Base-by-base conservation (phyloP, 371 early-diverging fungal genomes). In the Mortierella sp. region DNA sequence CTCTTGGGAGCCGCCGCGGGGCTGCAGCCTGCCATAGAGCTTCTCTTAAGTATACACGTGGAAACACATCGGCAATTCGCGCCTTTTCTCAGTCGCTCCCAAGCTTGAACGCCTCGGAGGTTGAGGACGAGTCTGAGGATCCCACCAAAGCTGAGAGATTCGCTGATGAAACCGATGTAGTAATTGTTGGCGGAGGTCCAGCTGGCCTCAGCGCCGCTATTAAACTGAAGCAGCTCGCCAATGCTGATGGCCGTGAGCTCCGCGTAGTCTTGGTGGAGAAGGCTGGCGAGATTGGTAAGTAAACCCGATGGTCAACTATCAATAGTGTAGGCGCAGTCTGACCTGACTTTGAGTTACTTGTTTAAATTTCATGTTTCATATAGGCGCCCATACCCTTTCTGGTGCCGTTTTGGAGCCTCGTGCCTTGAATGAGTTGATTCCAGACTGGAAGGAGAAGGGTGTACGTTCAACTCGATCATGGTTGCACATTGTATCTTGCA, bases 181-280 rank as follows among this genome's bases (percentile, higher is more conserved):
- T 96, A 39, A 97, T 99, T 73, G 95, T 99, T 32, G 99, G 99
- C 45, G 98, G 92, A 66, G 99, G 99, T 0, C 99, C 99, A 24
- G 90, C 98, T 28, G 98, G 98, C 35, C 86, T 99, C 54, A 87
- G 96, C 26, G 99, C 99, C 26, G 98, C 98, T 30, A 99, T 99
- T 85, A 91, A 94, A 43, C 70, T 98, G 52, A 95, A 94, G 86
- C 98, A 99, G 87, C 89, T 93, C 30, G 97, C 97, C 40, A 90
- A 89, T 40, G 93, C 90, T 52, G 90, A 94, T 65, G 95, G 92
- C 65, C 93, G 92, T 83, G 98, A 98, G 62, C 74, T 96, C 54
- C 92, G 95, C 49, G 98, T 99, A 20, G 91, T 98, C 68, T 84
- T 99, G 0, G 86, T 99, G 18, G 99, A 99, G 83, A 99, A 99